Conservation (phyloP, 768 basidiomycete species). For the Rhodotorula graminis region DNA sequence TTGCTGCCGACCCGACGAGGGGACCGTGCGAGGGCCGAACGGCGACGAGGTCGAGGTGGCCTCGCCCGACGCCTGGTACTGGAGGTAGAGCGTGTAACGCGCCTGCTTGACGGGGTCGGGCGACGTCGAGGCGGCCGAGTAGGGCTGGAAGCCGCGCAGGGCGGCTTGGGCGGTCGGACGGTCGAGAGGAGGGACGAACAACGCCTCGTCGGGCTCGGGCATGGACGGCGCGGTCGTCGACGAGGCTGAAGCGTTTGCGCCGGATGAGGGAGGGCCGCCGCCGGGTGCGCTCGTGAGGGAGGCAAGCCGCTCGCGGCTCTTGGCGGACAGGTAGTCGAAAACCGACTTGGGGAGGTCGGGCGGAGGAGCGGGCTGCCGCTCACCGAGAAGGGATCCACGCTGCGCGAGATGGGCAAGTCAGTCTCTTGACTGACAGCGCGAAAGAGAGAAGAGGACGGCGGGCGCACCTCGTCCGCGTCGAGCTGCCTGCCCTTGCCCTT, state of each 20-base stretch:
- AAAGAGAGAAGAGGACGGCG: background rate
- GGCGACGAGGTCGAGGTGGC: slow-evolving; percentile 53
- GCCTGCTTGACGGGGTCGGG: slow-evolving; percentile 69
- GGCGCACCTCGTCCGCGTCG: slow-evolving; percentile 30
- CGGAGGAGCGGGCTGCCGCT: slow-evolving; percentile 56
- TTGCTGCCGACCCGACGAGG: slow-evolving; percentile 59
- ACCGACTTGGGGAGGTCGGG: slow-evolving; percentile 70
- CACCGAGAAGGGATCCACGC: slow-evolving; percentile 80
- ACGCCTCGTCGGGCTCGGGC: slow-evolving; percentile 37
- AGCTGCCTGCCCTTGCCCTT: slow-evolving; percentile 39
- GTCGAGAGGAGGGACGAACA: slow-evolving; percentile 61
- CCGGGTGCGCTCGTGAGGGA: slow-evolving; percentile 37
- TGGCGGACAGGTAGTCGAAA: slow-evolving; percentile 89
- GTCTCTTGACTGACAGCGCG: background rate
- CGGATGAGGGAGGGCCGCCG: background rate
- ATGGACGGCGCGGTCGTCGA: slow-evolving; percentile 36
- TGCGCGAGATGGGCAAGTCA: slow-evolving; percentile 44
- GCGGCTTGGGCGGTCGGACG: slow-evolving; percentile 80
- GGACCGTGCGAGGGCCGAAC: slow-evolving; percentile 33
- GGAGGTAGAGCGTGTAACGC: slow-evolving; percentile 77
- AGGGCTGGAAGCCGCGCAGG: slow-evolving; percentile 82
- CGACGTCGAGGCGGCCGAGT: slow-evolving; percentile 52
- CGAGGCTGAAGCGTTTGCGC: background rate
- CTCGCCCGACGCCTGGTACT: slow-evolving; percentile 59
- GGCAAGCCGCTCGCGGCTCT: slow-evolving; percentile 78